These are phyloP conservation scores for Neurospora sp. DNA, from an alignment of 495 filamentous ascomycete species.

Conservation along the genomic window DNA sequence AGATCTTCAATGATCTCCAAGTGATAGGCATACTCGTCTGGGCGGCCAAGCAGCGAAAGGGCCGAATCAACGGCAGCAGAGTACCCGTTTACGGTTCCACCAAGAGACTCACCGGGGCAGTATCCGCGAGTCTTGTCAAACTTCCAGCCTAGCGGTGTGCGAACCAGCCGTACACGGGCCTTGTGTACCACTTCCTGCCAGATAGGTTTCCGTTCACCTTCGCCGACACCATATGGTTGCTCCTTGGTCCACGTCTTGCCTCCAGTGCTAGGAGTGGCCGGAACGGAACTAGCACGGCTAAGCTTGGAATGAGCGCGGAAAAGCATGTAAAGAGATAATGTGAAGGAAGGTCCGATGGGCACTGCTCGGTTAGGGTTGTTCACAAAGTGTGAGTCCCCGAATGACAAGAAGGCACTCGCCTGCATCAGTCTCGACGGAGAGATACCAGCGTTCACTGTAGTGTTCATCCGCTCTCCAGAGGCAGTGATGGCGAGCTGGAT, in stretches of 20 bases:
- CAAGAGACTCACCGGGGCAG: constrained; percentile 1
- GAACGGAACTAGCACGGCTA: constrained; percentile 14
- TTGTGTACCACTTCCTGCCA: constrained; percentile 99
- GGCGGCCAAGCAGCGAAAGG: background rate
- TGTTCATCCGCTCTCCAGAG: constrained; percentile 78
- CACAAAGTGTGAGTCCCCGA: constrained; percentile 77
- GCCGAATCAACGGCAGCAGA: background rate
- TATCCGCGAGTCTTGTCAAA: constrained; percentile 20
- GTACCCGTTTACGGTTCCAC: background rate
- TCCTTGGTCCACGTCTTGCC: background rate
- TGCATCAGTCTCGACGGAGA: constrained; percentile 88
- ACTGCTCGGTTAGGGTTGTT: constrained; percentile 51
- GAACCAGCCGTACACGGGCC: constrained; percentile 67
- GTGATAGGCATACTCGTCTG: constrained; percentile 78
- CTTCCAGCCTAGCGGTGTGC: constrained; percentile 29
- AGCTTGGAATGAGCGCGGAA: constrained; percentile 61
- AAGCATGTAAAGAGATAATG: constrained; percentile 90
- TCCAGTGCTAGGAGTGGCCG: background rate
- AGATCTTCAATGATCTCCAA: constrained; percentile 85
- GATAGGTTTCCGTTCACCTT: constrained; percentile 56
- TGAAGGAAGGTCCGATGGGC: constrained; percentile 85
- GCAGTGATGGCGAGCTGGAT: constrained; percentile 94
- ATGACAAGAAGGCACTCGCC: constrained; percentile 84
- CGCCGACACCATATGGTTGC: constrained; percentile 36
- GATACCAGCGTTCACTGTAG: constrained; percentile 66